phyloP scores from a whole-genome alignment of 768 basidiomycete species.

The Mycena rebaudengoi region DNA sequence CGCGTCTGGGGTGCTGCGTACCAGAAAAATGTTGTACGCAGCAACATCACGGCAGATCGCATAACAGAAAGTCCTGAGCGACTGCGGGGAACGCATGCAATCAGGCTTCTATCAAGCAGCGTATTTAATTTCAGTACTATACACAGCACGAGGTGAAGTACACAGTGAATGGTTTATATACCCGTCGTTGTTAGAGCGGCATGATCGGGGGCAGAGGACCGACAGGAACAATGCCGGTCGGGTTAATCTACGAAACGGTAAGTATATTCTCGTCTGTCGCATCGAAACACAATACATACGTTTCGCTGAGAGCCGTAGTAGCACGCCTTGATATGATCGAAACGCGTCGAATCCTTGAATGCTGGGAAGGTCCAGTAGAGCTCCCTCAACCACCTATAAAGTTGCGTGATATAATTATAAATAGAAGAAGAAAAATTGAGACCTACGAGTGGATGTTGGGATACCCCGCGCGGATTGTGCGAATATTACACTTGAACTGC shows the following conservation, averaged over 20 bases:
- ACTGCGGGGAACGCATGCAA: too few relatives aligned
- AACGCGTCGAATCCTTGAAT: slow-evolving; percentile 88
- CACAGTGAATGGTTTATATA: too few relatives aligned
- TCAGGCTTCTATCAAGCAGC: too few relatives aligned
- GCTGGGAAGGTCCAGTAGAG: slow-evolving; percentile 93
- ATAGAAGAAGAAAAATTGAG: slow-evolving; percentile 6
- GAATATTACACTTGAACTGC: slow-evolving; percentile 94
- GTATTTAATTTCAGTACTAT: too few relatives aligned
- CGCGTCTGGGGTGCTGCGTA: too few relatives aligned
- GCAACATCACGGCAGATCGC: too few relatives aligned
- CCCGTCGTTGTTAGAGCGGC: slow-evolving; percentile 1
- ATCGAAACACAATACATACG: background rate
- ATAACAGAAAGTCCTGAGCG: too few relatives aligned
- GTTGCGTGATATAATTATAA: background rate
- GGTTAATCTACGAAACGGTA: background rate
- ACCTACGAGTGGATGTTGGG: slow-evolving; percentile 77
- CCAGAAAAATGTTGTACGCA: too few relatives aligned
- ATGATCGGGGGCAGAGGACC: slow-evolving; percentile 13
- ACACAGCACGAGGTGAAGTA: too few relatives aligned
- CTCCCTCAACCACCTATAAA: slow-evolving; percentile 76
- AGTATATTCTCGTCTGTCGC: background rate
- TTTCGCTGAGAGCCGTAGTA: slow-evolving; percentile 69
- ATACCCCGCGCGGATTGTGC: slow-evolving; percentile 86
- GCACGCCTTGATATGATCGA: slow-evolving; percentile 85
- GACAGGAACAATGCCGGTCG: slow-evolving; percentile 7